Base-by-base conservation (phyloP, 306 rosid genomes). In the Trifolium repens region DNA sequence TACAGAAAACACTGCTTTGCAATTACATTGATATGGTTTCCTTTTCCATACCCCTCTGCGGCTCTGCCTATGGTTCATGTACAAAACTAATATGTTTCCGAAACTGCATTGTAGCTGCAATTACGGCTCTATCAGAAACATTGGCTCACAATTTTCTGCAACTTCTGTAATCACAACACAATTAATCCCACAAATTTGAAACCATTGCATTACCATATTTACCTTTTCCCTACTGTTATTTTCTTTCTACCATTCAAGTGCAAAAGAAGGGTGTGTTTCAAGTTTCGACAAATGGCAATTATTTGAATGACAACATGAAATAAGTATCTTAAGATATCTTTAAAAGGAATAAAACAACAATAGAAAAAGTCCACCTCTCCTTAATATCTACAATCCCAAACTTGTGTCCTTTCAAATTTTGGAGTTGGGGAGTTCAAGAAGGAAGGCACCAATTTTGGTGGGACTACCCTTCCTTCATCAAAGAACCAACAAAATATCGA, bases 21-120 rank as follows among this genome's bases (percentile, higher is more conserved):
- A 0, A 30, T 30, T 30, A 5, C 34, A 30, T 65, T 64, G 26
- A 70, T 42, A 26, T 2, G 59, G 22, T 26, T 63, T 19, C 57
- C 49, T 63, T 63, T 69, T 47, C 65, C 30, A 50, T 74, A 46
- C 44, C 66, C 27, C 26, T 54, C n/a, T n/a, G n/a, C n/a, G n/a
- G 26, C 26, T 1, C 49, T 19, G 35, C 67, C n/a, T 32, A 57
- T 35, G 59, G 67, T 47, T 55, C 24, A 54, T 64, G 71, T 35
- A n/a, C 58, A 46, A 55, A 54, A n/a, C 24, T 43, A 52, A 27
- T 39, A 52, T 14, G 22, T 40, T 54, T 66, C 37, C 5, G 1
- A 11, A 55, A 68, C 55, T 13, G 72, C 19, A 67, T 7, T 22
- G 55, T 37, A 22, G 39, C 72, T 14, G 2, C 37, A 67, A 44